Conservation (phyloP, 1,139 yeast species). For the Trichomonascaceae sp. region DNA sequence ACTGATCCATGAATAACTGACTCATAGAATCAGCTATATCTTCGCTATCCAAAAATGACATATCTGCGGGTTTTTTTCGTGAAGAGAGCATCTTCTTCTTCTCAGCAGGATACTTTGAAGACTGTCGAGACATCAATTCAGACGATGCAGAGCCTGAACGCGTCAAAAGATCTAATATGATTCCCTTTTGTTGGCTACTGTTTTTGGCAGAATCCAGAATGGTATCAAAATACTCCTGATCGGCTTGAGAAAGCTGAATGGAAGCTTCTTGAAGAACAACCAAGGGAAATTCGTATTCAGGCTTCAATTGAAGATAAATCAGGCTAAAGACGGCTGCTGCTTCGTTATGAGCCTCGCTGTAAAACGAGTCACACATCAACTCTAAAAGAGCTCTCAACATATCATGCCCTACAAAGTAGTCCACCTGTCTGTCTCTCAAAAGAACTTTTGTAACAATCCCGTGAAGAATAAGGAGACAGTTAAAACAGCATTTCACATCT, state of each 20-base stretch:
- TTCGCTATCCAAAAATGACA: slow-evolving; percentile 43
- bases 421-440: slow-evolving; percentile 69
- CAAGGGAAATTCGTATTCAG: slow-evolving; percentile 44
- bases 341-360: slow-evolving; percentile 82
- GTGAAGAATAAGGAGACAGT: slow-evolving; percentile 74
- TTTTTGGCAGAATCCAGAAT: slow-evolving; percentile 45
- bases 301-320: slow-evolving; percentile 65
- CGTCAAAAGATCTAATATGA: slow-evolving; percentile 58
- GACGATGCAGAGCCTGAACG: slow-evolving; percentile 11
- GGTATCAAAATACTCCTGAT: slow-evolving; percentile 43
- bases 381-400: slow-evolving; percentile 47
- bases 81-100: neutral
- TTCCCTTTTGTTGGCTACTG: slow-evolving; percentile 66
- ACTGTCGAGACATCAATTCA: neutral
- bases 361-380: slow-evolving; percentile 68
- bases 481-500: slow-evolving; percentile 89
- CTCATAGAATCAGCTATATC: slow-evolving; percentile 17
- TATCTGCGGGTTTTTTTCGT: neutral
- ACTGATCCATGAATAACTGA: slow-evolving; percentile 16
- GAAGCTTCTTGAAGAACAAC: slow-evolving; percentile 29
- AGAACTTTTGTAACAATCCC: slow-evolving; percentile 63
- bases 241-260: slow-evolving; percentile 10
- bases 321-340: slow-evolving; percentile 84
- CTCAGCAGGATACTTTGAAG: neutral
- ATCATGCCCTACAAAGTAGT: slow-evolving; percentile 57